Conservation (phyloP, 2,329 filamentous ascomycete species). For the Ophiobolus disseminans region DNA sequence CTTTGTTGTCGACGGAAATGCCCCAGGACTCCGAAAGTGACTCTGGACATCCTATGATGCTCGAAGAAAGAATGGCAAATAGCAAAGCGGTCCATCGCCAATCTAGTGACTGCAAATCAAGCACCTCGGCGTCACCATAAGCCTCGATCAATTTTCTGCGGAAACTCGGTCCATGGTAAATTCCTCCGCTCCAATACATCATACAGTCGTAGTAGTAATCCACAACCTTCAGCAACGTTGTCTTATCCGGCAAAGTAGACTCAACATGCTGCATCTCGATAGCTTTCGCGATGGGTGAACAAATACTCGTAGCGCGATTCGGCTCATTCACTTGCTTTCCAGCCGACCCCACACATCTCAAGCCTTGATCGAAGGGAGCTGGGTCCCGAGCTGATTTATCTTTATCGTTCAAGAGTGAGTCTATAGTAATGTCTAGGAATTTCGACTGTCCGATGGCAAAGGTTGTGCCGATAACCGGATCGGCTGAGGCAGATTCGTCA, state of each 20-base stretch:
- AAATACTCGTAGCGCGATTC: slow-evolving; percentile 13
- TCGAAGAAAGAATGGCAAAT: slow-evolving; percentile 53
- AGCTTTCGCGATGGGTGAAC: slow-evolving; percentile 32
- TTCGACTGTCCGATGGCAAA: slow-evolving; percentile 24
- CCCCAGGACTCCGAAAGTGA: slow-evolving; percentile 52
- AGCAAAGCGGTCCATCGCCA: slow-evolving; percentile 52
- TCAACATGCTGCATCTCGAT: slow-evolving; percentile 43
- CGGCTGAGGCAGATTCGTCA: neutral
- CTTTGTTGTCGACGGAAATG: slow-evolving; percentile 52
- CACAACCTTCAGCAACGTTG: slow-evolving; percentile 38
- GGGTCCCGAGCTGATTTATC: slow-evolving; percentile 23
- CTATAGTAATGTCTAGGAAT: slow-evolving; percentile 35
- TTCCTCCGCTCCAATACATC: slow-evolving; percentile 50
- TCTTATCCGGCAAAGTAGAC: slow-evolving; percentile 44
- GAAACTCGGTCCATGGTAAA: slow-evolving; percentile 49
- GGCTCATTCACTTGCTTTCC: slow-evolving; percentile 12
- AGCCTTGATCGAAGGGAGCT: slow-evolving; percentile 22
- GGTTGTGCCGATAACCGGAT: neutral
- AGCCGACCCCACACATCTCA: slow-evolving; percentile 21
- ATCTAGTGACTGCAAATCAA: slow-evolving; percentile 47
- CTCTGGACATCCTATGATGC: slow-evolving; percentile 52
- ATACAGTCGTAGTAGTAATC: slow-evolving; percentile 51
- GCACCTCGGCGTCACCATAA: slow-evolving; percentile 43
- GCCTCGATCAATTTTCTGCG: slow-evolving; percentile 49
- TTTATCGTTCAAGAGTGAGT: slow-evolving; percentile 30